These are phyloP conservation scores for Crithidia brevicula DNA, from an alignment of 208 protist genomes.

Conservation along the genomic window DNA sequence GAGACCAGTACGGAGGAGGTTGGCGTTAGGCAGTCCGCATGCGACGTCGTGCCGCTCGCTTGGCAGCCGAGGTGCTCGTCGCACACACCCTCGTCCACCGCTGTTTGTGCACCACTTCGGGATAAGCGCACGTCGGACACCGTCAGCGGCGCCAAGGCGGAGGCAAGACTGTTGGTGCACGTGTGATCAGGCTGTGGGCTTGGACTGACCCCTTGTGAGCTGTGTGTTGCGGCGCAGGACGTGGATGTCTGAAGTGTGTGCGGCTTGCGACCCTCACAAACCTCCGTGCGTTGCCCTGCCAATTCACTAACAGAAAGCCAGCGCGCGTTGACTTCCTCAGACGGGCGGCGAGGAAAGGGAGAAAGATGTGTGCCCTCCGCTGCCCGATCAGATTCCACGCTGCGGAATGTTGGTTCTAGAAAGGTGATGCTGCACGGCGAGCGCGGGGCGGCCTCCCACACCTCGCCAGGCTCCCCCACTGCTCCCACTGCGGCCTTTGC, in stretches of 20 bases:
- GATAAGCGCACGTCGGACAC: background rate
- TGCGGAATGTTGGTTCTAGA: background rate
- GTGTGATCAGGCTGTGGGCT: background rate
- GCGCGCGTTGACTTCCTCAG: no score
- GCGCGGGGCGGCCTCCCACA: background rate
- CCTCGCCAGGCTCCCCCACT: background rate
- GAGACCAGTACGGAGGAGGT: background rate
- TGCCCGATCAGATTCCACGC: background rate
- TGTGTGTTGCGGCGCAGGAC: background rate
- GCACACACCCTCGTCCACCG: no score
- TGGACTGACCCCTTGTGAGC: slow-evolving; percentile 5
- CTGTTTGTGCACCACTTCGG: background rate
- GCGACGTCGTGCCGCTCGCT: background rate
- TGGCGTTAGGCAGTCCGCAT: background rate
- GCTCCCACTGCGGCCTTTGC: no score
- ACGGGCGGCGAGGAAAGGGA: slow-evolving; percentile 2
- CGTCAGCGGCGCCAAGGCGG: background rate
- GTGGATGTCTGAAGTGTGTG: background rate
- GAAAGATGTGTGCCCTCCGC: background rate
- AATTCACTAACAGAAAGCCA: no score
- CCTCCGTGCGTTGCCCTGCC: no score
- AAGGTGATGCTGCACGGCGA: background rate
- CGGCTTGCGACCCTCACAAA: background rate
- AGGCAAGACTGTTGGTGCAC: background rate
- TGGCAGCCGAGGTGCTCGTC: no score